Conservation (phyloP, 1,284 basidiomycete genomes). For the Rhodotorula mucilaginosa region DNA sequence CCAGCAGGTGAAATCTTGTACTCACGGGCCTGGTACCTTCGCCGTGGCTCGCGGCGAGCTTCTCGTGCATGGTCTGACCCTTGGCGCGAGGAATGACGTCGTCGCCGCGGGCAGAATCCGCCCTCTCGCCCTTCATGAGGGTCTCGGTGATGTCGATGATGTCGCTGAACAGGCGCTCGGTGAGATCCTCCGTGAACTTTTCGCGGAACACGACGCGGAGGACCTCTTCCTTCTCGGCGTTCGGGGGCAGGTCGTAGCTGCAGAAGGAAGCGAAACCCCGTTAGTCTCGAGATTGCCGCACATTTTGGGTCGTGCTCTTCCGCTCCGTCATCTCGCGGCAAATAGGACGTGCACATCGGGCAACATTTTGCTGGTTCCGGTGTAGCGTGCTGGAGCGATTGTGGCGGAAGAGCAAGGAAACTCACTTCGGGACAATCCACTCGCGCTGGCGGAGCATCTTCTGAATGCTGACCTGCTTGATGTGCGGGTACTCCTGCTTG, state of each 20-base stretch:
- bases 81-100: not conserved
- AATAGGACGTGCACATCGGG: slow-evolving; percentile 44
- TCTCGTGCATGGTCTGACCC: slow-evolving; percentile 14
- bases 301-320: too few species aligned
- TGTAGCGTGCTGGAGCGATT: not conserved
- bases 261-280: not conserved
- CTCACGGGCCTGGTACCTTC: slow-evolving; percentile 28
- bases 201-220: slow-evolving; percentile 83
- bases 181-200: slow-evolving; percentile 55
- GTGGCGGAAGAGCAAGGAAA: not conserved
- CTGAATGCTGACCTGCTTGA: slow-evolving; percentile 89
- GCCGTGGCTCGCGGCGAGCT: slow-evolving; percentile 26
- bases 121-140: slow-evolving; percentile 31
- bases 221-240: slow-evolving; percentile 68
- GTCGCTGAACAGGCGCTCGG: slow-evolving; percentile 36
- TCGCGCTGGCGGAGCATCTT: slow-evolving; percentile 70
- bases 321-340: slow-evolving; percentile 47
- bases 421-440: slow-evolving; percentile 74
- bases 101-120: not conserved
- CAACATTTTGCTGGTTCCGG: not conserved
- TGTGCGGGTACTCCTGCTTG: slow-evolving; percentile 38
- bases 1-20: not conserved
- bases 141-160: slow-evolving; percentile 36
- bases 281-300: not conserved
- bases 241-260: slow-evolving; percentile 64